These are phyloP conservation scores for bread wheat (Triticum aestivum) DNA, from an alignment of 176 grass and related monocot species.

Conservation along the genomic window DNA sequence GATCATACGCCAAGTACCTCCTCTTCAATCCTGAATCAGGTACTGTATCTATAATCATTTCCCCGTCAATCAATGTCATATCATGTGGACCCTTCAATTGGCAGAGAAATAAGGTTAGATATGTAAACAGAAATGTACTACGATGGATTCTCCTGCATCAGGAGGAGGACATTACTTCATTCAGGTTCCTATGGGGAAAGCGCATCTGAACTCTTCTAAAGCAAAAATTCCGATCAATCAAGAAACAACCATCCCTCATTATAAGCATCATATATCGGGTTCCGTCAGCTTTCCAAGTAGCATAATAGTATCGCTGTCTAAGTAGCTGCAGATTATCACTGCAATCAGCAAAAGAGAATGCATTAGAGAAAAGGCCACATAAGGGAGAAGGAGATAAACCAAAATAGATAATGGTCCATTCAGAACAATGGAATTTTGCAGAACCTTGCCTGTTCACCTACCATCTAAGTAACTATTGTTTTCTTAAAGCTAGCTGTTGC, in stretches of 20 bases:
- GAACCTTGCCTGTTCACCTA: neutral
- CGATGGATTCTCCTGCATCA: conserved; percentile 18
- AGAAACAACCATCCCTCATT: conserved; percentile 76
- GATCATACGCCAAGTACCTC: conserved; percentile 89
- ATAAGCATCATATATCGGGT: conserved; percentile 99
- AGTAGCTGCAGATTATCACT: conserved; percentile 95
- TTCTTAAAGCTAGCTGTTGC: neutral
- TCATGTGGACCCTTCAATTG: conserved; percentile 67
- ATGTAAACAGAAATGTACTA: conserved; percentile 6
- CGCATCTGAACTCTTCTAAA: conserved; percentile 99
- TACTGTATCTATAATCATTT: conserved; percentile 98
- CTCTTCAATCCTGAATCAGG: conserved; percentile 86
- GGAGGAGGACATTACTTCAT: conserved; percentile 53
- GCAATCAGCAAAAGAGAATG: conserved; percentile 19
- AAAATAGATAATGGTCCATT: neutral
- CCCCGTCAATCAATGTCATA: conserved; percentile 93
- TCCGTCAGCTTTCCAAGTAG: conserved; percentile 99
- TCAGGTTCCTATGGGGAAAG: conserved; percentile 74
- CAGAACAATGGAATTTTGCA: neutral
- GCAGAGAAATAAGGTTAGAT: conserved; percentile 30
- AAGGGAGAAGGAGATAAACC: neutral
- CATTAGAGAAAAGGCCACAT: conserved; percentile 11
- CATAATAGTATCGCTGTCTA: conserved; percentile 98
- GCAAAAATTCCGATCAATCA: conserved; percentile 89
- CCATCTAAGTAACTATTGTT: neutral